Evolutionary conservation across 495 filamentous ascomycete genomes (phyloP).

Genomic region (Beverwykella pulmonaria): DNA sequence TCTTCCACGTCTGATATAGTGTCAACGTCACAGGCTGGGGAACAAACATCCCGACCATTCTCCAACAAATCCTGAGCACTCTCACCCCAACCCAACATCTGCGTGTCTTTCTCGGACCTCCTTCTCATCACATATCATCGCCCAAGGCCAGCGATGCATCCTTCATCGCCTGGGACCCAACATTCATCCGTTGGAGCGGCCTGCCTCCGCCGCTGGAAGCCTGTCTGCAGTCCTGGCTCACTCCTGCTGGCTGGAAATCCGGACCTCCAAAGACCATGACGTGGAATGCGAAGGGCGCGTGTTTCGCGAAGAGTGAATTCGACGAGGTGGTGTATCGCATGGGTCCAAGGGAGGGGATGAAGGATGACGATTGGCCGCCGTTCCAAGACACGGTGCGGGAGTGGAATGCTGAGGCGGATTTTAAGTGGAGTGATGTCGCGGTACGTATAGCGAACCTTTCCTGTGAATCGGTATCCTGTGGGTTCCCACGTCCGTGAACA

Average conservation of each 20-base stretch:
- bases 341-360: neutral
- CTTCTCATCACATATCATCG: neutral
- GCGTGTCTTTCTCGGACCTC: slow-evolving; percentile 27
- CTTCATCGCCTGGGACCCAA: slow-evolving; percentile 33
- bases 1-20: too few species aligned
- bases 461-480: too few species aligned
- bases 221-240: slow-evolving; percentile 33
- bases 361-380: slow-evolving; percentile 5
- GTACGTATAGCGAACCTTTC: slow-evolving; percentile 5
- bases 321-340: slow-evolving; percentile 15
- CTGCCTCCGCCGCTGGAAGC: slow-evolving; percentile 28
- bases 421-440: slow-evolving; percentile 27
- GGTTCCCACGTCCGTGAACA: too few species aligned
- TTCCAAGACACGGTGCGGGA: slow-evolving; percentile 36
- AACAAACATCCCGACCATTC: neutral
- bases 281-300: slow-evolving; percentile 17
- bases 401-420: slow-evolving; percentile 23
- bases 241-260: slow-evolving; percentile 31
- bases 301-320: slow-evolving; percentile 32
- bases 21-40: slow-evolving; percentile 27
- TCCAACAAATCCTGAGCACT: slow-evolving; percentile 4
- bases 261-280: slow-evolving; percentile 30
- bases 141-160: neutral
- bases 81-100: slow-evolving; percentile 18
- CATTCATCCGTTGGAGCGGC: slow-evolving; percentile 30